Base-by-base conservation (phyloP, 345 rosid genomes). In the Hevea brasiliensis region DNA sequence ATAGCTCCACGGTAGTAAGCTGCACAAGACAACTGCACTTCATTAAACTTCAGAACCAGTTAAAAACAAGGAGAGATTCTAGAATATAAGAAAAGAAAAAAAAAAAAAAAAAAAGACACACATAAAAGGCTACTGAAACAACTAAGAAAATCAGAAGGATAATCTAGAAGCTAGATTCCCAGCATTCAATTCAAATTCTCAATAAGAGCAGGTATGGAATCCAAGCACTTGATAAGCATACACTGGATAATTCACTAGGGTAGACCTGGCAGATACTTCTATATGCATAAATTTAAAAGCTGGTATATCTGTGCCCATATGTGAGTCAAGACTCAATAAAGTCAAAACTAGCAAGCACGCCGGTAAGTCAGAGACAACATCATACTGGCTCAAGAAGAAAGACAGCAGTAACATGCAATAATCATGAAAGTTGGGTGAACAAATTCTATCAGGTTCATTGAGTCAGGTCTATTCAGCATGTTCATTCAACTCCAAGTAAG, bases 1-100 rank as follows among this genome's bases (percentile, higher is more conserved):
- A 66, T 77, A 47, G 76, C 72, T 66, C 80, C 80, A 48, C 72
- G 68, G 56, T 72, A 66, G n/a, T 72, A 72, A 37, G 72, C 80
- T 72, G 80, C 75, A 51, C 42, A 40, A 71, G 17, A 64, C 32
- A 53, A 54, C 10, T 54, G 13, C n/a, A 62, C 51, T 11, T 75
- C 12, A 61, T 47, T 37, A 45, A 73, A 64, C n/a, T 44, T 13
- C 21, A 41, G 10, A 55, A 53, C 55, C 7, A 60, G 35, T 15
- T 66, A 47, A 17, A 26, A 66, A 24, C 9, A 44, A 11, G 57
- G 24, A 66, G 17, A 66, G 17, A 47, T 26, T 56, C 64, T 17
- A 13, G 54, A 57, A 21, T 17, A 40, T 8, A 20, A 68, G 21
- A 11, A 12, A 3, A 55, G 13, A 37, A 35, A 7, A 23, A 6